Evolutionary conservation across 1,284 basidiomycete species (phyloP).

Genomic region (Baeospora myosura): DNA sequence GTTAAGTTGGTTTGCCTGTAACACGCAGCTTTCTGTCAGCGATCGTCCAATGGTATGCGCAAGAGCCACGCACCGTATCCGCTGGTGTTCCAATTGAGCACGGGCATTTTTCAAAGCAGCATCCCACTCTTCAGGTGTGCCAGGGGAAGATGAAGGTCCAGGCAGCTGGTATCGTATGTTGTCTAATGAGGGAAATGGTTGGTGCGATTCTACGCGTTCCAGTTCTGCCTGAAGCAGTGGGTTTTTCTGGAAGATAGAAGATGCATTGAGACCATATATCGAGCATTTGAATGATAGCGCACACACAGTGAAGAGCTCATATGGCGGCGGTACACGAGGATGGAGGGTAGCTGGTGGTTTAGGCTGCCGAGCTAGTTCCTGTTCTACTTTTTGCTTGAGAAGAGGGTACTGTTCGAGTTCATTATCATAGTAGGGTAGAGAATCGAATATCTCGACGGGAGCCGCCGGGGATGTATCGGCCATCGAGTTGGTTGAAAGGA

Average conservation of each 20-base stretch:
- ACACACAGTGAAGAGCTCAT: constrained; percentile 69
- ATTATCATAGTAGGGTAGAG: constrained; percentile 91
- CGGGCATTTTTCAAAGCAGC: constrained; percentile 73
- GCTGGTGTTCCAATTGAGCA: constrained; percentile 87
- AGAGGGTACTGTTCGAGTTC: constrained; percentile 76
- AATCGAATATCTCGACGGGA: constrained; percentile 56
- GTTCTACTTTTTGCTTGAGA: constrained; percentile 66
- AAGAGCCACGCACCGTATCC: constrained; percentile 55
- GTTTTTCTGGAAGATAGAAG: constrained; percentile 39
- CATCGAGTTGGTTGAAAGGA: too few relatives aligned
- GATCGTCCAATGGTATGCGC: neutral
- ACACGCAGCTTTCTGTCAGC: constrained; percentile 7
- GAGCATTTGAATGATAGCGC: constrained; percentile 31
- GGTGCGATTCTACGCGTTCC: constrained; percentile 62
- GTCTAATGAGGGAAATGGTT: constrained; percentile 72
- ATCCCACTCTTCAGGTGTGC: constrained; percentile 73
- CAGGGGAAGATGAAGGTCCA: constrained; percentile 56
- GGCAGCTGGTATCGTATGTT: constrained; percentile 75
- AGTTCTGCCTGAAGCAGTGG: constrained; percentile 67
- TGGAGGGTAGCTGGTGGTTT: constrained; percentile 51
- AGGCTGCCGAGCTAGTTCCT: constrained; percentile 62
- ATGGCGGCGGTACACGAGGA: constrained; percentile 63
- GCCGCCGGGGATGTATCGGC: constrained; percentile 3
- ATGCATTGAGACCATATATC: constrained; percentile 1
- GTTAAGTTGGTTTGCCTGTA: constrained; percentile 77